These are phyloP conservation scores for Auricularia cornea DNA, from an alignment of 768 basidiomycete genomes.

Conservation along the genomic window DNA sequence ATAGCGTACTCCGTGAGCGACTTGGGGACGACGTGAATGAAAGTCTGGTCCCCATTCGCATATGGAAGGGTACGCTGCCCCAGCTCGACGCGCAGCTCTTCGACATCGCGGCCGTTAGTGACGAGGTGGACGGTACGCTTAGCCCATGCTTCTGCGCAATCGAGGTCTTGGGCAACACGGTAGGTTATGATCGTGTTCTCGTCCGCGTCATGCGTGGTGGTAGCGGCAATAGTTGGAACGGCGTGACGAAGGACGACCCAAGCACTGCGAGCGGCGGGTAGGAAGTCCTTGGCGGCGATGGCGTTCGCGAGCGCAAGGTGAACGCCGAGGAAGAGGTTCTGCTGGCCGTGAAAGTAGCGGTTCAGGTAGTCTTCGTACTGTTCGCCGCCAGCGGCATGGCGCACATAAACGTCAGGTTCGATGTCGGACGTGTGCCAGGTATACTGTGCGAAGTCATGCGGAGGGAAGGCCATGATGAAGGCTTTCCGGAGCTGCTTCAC, in stretches of 20 bases:
- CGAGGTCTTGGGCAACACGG: not conserved
- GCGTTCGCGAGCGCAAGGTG: slow-evolving; percentile 9
- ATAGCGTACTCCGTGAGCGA: not conserved
- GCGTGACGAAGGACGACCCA: slow-evolving; percentile 16
- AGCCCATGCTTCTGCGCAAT: not conserved
- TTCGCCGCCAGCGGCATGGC: slow-evolving; percentile 14
- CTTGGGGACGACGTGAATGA: not conserved
- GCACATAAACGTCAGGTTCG: too few species aligned
- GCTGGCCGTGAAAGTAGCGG: slow-evolving; percentile 16
- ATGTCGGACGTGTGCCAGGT: too few species aligned
- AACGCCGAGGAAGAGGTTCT: slow-evolving; percentile 16
- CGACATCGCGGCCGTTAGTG: not conserved
- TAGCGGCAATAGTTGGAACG: slow-evolving; percentile 15
- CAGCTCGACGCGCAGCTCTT: not conserved
- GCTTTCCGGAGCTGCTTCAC: too few species aligned
- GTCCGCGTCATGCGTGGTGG: not conserved
- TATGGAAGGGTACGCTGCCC: not conserved
- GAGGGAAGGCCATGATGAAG: too few species aligned
- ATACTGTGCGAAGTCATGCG: too few species aligned
- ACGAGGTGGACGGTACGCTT: not conserved
- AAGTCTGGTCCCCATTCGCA: not conserved
- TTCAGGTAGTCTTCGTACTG: slow-evolving; percentile 13
- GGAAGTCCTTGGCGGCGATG: slow-evolving; percentile 2
- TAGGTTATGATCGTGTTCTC: not conserved
- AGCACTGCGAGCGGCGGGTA: slow-evolving; percentile 6